Conservation (phyloP, 768 basidiomycete genomes). For the Tylopilus sp. region DNA sequence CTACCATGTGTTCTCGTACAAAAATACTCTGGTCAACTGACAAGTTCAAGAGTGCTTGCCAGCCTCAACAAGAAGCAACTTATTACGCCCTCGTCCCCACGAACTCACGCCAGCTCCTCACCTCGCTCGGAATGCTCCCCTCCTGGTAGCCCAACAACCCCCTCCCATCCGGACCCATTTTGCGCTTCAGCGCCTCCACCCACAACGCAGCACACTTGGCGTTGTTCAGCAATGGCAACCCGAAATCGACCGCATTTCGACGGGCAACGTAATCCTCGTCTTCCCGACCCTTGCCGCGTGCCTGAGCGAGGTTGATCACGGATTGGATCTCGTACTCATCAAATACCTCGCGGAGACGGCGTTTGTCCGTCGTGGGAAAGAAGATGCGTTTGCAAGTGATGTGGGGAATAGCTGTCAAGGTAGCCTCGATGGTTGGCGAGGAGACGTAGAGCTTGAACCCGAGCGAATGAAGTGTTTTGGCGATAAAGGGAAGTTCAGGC, state of each 20-base stretch:
- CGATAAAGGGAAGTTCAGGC: slow-evolving; percentile 83
- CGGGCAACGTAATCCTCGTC: slow-evolving; percentile 98
- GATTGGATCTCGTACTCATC: slow-evolving; percentile 93
- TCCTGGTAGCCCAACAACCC: slow-evolving; percentile 73
- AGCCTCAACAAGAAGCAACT: too few relatives aligned
- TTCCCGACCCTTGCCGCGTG: slow-evolving; percentile 67
- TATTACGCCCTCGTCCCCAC: slow-evolving; percentile 62
- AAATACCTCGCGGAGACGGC: slow-evolving; percentile 89
- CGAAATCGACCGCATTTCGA: slow-evolving; percentile 95
- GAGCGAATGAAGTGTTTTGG: slow-evolving; percentile 73
- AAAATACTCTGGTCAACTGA: too few relatives aligned
- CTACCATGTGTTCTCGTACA: too few relatives aligned
- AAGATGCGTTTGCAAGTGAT: slow-evolving; percentile 84
- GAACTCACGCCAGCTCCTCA: slow-evolving; percentile 90
- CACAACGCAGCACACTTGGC: slow-evolving; percentile 85
- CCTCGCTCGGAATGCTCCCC: slow-evolving; percentile 87
- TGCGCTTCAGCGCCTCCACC: slow-evolving; percentile 82
- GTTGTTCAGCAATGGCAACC: slow-evolving; percentile 88
- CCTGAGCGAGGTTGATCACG: slow-evolving; percentile 88
- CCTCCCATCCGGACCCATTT: slow-evolving; percentile 69
- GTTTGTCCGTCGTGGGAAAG: slow-evolving; percentile 96
- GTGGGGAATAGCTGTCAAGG: slow-evolving; percentile 75
- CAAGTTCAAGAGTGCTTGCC: too few relatives aligned
- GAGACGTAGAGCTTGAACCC: slow-evolving; percentile 97
- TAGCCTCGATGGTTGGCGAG: slow-evolving; percentile 72